Conservation (phyloP, 495 filamentous ascomycete genomes). For the Stereocaulon alpinum region DNA sequence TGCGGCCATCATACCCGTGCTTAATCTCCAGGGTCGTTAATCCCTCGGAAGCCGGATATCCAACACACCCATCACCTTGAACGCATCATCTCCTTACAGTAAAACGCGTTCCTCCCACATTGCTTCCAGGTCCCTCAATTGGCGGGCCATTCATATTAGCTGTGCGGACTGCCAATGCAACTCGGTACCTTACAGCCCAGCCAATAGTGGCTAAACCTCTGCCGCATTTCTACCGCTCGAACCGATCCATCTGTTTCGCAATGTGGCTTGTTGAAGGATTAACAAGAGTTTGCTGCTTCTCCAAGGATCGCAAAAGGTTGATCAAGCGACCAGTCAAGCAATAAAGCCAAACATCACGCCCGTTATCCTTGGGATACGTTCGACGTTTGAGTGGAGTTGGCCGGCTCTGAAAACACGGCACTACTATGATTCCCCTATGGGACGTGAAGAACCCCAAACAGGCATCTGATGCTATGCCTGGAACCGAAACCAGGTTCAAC, state of each 20-base stretch:
- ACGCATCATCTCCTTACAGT: not conserved
- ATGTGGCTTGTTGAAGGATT: not conserved
- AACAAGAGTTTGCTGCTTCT: not conserved
- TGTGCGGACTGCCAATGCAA: not conserved
- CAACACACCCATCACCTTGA: not conserved
- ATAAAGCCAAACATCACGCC: not conserved
- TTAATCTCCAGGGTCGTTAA: not conserved
- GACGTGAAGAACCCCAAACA: no score
- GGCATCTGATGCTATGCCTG: not conserved
- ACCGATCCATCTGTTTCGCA: constrained; percentile 1
- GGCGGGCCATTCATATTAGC: not conserved
- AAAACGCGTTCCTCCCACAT: not conserved
- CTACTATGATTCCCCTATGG: no score
- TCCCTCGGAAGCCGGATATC: not conserved
- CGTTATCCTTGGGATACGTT: not conserved
- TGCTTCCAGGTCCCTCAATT: no score
- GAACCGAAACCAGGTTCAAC: not conserved
- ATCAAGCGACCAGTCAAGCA: not conserved
- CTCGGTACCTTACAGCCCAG: constrained; percentile 1
- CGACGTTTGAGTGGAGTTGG: not conserved
- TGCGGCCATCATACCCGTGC: not conserved
- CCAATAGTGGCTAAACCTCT: constrained; percentile 4
- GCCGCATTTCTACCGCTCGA: constrained; percentile 11
- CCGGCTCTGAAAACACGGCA: not conserved
- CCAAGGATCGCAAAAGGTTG: not conserved